Conservation (phyloP, 257 asterid genomes). For the Scutellaria baicalensis region DNA sequence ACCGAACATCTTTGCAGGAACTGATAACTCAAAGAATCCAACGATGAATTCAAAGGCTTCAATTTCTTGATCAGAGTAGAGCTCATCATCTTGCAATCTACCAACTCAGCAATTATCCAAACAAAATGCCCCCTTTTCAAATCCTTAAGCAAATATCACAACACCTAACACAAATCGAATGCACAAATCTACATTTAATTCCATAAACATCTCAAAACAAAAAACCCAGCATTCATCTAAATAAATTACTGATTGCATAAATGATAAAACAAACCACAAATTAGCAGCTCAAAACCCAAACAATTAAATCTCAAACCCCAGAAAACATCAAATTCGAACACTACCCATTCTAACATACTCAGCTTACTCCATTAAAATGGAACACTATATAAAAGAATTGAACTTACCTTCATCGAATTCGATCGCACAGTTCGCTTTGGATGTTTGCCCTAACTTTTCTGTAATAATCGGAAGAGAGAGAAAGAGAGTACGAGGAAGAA, state of each 20-base stretch:
- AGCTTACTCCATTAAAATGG: too few relatives aligned
- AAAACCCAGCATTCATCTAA: neutral
- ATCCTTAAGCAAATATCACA: neutral
- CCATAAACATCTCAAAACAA: neutral
- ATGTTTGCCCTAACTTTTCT: too few relatives aligned
- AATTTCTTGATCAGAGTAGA: slow-evolving; percentile 34
- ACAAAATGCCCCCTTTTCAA: neutral
- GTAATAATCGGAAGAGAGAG: too few relatives aligned
- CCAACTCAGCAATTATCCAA: neutral
- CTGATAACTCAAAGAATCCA: slow-evolving; percentile 43
- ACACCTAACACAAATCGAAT: slow-evolving; percentile 10
- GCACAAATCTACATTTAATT: neutral
- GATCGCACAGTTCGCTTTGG: too few relatives aligned
- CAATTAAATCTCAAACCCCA: neutral
- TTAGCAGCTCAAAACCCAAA: neutral
- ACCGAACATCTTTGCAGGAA: slow-evolving; percentile 70
- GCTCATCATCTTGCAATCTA: slow-evolving; percentile 28
- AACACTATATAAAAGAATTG: too few relatives aligned
- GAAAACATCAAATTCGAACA: too few relatives aligned
- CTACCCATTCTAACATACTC: too few relatives aligned
- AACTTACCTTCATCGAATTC: too few relatives aligned
- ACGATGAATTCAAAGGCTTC: slow-evolving; percentile 33
- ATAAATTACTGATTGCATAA: neutral
- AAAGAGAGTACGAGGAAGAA: too few relatives aligned
- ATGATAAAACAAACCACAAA: neutral